These are phyloP conservation scores for Ustilago shanxiensis DNA, from an alignment of 1,284 basidiomycete genomes.

Conservation along the genomic window DNA sequence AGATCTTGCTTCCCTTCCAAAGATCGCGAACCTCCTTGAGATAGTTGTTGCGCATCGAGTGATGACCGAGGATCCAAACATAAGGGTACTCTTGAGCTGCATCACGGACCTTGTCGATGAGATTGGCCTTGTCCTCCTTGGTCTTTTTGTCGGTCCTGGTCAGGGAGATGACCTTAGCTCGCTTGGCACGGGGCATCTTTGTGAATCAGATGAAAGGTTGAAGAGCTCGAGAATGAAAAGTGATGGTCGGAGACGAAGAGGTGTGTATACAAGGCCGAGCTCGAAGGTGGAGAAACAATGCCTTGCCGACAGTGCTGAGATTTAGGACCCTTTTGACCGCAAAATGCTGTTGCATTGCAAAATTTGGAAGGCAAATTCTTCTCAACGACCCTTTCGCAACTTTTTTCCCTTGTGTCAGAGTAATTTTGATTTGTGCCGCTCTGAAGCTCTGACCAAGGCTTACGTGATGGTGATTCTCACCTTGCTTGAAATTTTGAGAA, in stretches of 20 bases:
- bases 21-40: constrained; percentile 91
- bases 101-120: constrained; percentile 82
- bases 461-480: constrained; percentile 16
- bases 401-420: constrained; percentile 6
- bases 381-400: constrained; percentile 33
- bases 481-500: constrained; percentile 10
- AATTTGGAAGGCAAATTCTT: constrained; percentile 46
- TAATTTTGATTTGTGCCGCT: constrained; percentile 4
- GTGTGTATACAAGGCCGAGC: neutral
- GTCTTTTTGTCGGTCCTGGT: constrained; percentile 74
- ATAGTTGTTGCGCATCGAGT: constrained; percentile 93
- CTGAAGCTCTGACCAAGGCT: constrained; percentile 33
- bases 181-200: constrained; percentile 70
- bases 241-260: neutral
- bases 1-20: constrained; percentile 87
- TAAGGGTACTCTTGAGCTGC: constrained; percentile 81
- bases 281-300: constrained; percentile 27
- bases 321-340: neutral
- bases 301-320: neutral
- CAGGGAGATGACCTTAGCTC: constrained; percentile 73
- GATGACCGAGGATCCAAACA: constrained; percentile 94
- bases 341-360: constrained; percentile 18
- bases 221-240: neutral
- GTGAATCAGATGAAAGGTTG: neutral
- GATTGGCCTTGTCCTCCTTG: constrained; percentile 81